These are phyloP conservation scores for Chimonanthus salicifolius DNA, from an alignment of 164 flowering plant species.

Conservation along the genomic window DNA sequence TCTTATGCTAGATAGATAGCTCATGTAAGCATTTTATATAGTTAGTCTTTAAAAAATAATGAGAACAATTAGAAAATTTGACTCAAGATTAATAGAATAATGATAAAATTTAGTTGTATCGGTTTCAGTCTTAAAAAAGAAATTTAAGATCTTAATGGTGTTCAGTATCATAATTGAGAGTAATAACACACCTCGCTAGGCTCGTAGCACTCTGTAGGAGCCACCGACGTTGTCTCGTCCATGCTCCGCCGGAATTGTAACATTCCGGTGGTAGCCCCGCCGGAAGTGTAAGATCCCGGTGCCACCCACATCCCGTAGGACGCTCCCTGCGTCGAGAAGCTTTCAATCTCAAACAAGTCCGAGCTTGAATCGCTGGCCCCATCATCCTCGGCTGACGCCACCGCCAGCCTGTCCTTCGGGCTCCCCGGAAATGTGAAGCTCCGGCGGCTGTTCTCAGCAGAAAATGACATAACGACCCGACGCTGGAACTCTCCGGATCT, in stretches of 20 bases:
- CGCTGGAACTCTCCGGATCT: constrained; percentile 16
- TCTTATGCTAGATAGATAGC: no score
- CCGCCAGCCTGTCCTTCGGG: constrained; percentile 20
- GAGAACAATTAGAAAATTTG: no score
- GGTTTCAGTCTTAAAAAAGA: no score
- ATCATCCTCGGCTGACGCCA: constrained; percentile 38
- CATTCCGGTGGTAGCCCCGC: no score
- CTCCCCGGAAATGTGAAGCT: constrained; percentile 30
- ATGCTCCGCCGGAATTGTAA: constrained; percentile 20
- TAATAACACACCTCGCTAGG: constrained; percentile 60
- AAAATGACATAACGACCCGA: constrained; percentile 3
- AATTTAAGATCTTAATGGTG: no score
- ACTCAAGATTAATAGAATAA: no score
- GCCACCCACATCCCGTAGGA: constrained; percentile 25
- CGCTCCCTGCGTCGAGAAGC: constrained; percentile 64
- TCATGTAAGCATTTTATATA: no score
- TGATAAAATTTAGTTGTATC: no score
- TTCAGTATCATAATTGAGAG: no score
- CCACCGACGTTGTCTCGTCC: constrained; percentile 34
- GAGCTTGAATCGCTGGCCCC: constrained; percentile 81
- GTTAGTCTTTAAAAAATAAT: no score
- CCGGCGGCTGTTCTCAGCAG: constrained; percentile 13
- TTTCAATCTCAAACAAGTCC: constrained; percentile 87
- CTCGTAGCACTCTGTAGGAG: constrained; percentile 61
- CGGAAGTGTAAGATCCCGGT: not conserved